phyloP scores from a whole-genome alignment of 2,329 filamentous ascomycete species.

The Fusarium verticillioides region DNA sequence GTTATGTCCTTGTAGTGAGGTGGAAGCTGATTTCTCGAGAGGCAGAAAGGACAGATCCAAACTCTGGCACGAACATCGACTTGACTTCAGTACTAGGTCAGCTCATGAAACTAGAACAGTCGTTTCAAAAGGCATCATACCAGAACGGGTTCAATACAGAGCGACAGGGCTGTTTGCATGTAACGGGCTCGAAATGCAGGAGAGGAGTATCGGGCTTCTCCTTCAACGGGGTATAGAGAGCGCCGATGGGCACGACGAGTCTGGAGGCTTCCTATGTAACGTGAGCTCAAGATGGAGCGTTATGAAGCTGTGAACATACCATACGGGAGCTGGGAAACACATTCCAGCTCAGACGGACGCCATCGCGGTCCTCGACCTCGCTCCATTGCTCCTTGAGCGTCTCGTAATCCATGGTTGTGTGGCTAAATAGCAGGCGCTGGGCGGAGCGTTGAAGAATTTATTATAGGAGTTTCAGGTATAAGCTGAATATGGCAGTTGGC shows the following conservation, averaged over 20 bases:
- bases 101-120: not conserved
- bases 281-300: constrained; percentile 10
- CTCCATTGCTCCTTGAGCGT: constrained; percentile 95
- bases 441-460: not conserved
- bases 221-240: constrained; percentile 94
- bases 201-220: constrained; percentile 91
- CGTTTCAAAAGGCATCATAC: constrained; percentile 61
- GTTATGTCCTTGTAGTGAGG: constrained; percentile 93
- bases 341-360: constrained; percentile 97
- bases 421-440: not conserved
- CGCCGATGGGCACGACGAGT: constrained; percentile 94
- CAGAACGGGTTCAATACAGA: constrained; percentile 97
- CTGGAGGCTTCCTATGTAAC: constrained; percentile 83
- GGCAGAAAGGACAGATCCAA: constrained; percentile 91
- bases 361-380: constrained; percentile 96
- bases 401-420: constrained; percentile 83
- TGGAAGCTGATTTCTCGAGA: constrained; percentile 84
- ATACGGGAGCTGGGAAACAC: constrained; percentile 98
- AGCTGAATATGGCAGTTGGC: not conserved
- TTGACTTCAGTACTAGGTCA: constrained; percentile 64
- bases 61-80: constrained; percentile 85
- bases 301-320: constrained; percentile 63
- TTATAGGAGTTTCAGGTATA: not conserved
- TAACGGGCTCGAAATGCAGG: constrained; percentile 95
- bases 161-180: constrained; percentile 95